Conservation (phyloP, 2,329 filamentous ascomycete species). For the Thelonectria discophora region DNA sequence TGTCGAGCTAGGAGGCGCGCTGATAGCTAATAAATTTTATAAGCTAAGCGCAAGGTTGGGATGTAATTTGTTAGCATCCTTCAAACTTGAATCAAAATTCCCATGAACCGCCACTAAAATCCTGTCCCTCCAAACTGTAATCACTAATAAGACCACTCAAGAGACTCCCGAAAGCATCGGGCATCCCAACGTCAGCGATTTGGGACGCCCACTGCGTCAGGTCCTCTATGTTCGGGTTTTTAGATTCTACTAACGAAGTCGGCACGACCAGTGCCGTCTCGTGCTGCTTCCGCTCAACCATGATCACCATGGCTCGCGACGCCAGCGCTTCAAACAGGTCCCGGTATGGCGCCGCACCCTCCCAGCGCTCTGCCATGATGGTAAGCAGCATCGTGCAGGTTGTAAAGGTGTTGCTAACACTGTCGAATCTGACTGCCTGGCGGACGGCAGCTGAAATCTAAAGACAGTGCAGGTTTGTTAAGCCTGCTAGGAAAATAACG, state of each 20-base stretch:
- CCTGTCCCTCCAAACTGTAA: not conserved
- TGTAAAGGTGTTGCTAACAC: slow-evolving; percentile 43
- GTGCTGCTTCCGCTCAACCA: not conserved
- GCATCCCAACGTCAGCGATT: slow-evolving; percentile 1
- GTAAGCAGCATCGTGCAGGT: slow-evolving; percentile 45
- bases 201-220: not conserved
- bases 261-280: not conserved
- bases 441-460: slow-evolving; percentile 40
- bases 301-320: slow-evolving; percentile 37
- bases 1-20: no score
- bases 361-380: slow-evolving; percentile 45
- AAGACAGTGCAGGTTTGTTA: slow-evolving; percentile 43
- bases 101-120: not conserved
- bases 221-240: not conserved
- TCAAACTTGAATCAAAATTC: not conserved
- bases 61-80: no score
- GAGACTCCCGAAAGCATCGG: slow-evolving; percentile 3
- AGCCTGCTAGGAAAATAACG: slow-evolving; percentile 20
- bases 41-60: no score
- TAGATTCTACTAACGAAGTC: not conserved
- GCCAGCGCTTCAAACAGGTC: slow-evolving; percentile 46
- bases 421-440: not conserved
- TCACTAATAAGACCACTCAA: slow-evolving; percentile 1
- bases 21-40: no score
- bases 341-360: slow-evolving; percentile 43